phyloP scores from a whole-genome alignment of 768 basidiomycete species.

The Collybia mongolica region DNA sequence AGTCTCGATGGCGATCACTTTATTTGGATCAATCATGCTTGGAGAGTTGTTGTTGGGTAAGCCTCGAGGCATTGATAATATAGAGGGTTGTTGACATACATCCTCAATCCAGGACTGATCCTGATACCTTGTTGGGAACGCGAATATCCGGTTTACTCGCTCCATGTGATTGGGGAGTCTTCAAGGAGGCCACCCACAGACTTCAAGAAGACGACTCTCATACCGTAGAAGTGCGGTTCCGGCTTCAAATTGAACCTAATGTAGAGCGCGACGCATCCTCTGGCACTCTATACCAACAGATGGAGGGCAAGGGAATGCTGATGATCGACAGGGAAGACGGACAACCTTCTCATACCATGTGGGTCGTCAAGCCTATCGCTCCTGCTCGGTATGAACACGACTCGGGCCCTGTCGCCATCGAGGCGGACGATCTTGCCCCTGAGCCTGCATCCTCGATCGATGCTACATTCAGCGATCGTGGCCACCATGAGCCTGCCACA shows the following conservation, averaged over 20 bases:
- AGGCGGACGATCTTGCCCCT: conserved; percentile 44
- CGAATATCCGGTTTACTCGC: conserved; percentile 83
- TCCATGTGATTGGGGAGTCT: conserved; percentile 77
- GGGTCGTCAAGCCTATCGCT: conserved; percentile 87
- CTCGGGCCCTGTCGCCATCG: conserved; percentile 58
- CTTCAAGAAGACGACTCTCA: conserved; percentile 90
- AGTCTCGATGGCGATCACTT: conserved; percentile 93
- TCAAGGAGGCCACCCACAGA: conserved; percentile 82
- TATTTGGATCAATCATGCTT: conserved; percentile 95
- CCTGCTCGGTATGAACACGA: conserved; percentile 68
- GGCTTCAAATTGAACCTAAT: conserved; percentile 72
- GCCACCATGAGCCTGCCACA: conserved; percentile 47
- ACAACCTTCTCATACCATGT: conserved; percentile 94
- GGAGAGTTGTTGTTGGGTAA: conserved; percentile 89
- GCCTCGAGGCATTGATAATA: conserved; percentile 22
- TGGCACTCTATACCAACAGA: conserved; percentile 68
- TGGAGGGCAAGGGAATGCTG: conserved; percentile 99
- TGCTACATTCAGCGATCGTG: conserved; percentile 30
- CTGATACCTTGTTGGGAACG: conserved; percentile 72
- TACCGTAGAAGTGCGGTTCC: conserved; percentile 91
- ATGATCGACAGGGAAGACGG: conserved; percentile 92
- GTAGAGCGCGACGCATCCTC: conserved; percentile 54
- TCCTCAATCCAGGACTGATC: conserved; percentile 62
- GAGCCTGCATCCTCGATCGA: conserved; percentile 40
- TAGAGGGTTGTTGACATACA: conserved; percentile 10